Percentiles rank a stretch among this genome's conserved stretches.
phyloP scores from a whole-genome alignment of 768 basidiomycete genomes.

The Kondoa subrosea region DNA sequence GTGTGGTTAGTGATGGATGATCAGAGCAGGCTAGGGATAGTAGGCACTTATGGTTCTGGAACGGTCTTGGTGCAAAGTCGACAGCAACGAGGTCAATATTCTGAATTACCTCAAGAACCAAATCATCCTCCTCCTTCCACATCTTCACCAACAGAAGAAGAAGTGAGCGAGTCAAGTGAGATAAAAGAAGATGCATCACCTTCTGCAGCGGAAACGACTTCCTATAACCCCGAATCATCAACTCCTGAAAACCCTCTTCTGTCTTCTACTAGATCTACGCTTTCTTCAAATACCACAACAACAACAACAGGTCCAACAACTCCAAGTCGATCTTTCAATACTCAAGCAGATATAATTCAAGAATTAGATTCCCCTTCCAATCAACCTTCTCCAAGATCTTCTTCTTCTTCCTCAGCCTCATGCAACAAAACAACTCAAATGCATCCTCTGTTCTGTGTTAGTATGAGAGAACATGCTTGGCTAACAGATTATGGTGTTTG shows the following conservation, averaged over 20 bases:
- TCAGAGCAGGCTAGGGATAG: constrained; percentile 46
- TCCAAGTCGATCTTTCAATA: neutral
- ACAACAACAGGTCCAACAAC: neutral
- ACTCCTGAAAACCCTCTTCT: neutral
- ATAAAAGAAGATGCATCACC: too few species aligned
- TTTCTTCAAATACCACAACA: neutral
- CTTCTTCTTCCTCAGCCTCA: neutral
- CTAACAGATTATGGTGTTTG: constrained; percentile 68
- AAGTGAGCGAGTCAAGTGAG: too few species aligned
- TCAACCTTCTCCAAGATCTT: neutral
- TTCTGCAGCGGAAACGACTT: too few species aligned
- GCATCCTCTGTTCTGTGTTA: constrained; percentile 56
- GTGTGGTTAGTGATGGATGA: constrained; percentile 72
- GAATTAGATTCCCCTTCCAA: neutral
- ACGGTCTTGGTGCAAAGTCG: constrained; percentile 53
- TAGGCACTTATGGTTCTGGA: constrained; percentile 76
- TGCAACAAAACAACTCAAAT: constrained; percentile 27
- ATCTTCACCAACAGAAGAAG: neutral
- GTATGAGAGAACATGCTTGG: constrained; percentile 74
- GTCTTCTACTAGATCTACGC: neutral
- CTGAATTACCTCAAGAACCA: constrained; percentile 7
- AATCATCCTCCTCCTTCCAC: neutral
- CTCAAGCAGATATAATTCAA: neutral
- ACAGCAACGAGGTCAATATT: constrained; percentile 27
- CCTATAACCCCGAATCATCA: too few species aligned